A percentile compares a stretch with the other conserved stretches of the same genome.
Evolutionary conservation across 495 filamentous ascomycete species (phyloP).

Genomic region (Ramalina peruviana): DNA sequence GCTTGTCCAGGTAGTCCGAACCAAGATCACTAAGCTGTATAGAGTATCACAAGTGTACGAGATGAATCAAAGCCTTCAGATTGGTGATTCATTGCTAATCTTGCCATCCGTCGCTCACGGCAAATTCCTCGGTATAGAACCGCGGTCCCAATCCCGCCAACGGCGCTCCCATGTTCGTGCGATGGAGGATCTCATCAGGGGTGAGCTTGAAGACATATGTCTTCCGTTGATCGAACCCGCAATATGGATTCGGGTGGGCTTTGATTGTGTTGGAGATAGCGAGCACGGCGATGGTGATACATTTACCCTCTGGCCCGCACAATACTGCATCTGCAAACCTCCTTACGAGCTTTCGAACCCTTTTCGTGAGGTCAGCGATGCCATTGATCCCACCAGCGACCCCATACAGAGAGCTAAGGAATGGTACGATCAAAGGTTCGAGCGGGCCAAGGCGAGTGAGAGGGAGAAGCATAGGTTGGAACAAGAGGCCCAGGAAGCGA

Average conservation of each 20-base stretch:
- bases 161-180: too few relatives aligned
- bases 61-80: too few relatives aligned
- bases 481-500: slow-evolving; percentile 30
- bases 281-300: slow-evolving; percentile 8
- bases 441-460: slow-evolving; percentile 1
- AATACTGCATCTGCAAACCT: slow-evolving; percentile 30
- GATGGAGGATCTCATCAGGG: too few relatives aligned
- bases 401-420: slow-evolving; percentile 52
- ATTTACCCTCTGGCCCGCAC: slow-evolving; percentile 29
- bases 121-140: background rate
- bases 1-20: background rate
- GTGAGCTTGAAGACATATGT: too few relatives aligned
- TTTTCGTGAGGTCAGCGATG: background rate
- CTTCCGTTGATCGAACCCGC: too few relatives aligned
- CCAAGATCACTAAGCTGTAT: background rate
- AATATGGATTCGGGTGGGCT: too few relatives aligned
- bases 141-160: background rate
- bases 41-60: background rate
- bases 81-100: too few relatives aligned
- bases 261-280: background rate
- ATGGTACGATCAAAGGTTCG: slow-evolving; percentile 41
- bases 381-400: slow-evolving; percentile 24
- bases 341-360: background rate
- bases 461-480: slow-evolving; percentile 21
- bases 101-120: background rate